These are phyloP conservation scores for Colletotrichum tamarilloi DNA, from an alignment of 2,329 filamentous ascomycete genomes.

Conservation along the genomic window DNA sequence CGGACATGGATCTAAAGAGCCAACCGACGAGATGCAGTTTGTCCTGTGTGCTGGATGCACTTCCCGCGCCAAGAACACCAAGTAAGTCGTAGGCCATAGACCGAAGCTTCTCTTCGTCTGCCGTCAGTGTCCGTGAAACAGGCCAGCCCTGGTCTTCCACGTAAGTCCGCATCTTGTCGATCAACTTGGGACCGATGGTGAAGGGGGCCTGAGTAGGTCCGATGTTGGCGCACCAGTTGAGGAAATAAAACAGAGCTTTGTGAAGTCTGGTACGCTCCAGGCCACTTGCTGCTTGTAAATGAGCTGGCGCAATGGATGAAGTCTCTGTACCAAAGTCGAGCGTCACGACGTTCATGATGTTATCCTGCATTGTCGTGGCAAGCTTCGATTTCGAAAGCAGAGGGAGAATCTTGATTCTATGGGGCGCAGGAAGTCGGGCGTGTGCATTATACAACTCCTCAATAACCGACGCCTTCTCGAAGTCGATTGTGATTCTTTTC, in stretches of 20 bases:
- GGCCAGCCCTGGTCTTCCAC: slow-evolving; percentile 89
- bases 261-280: slow-evolving; percentile 84
- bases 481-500: slow-evolving; percentile 79
- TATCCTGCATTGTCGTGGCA: slow-evolving; percentile 75
- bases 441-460: slow-evolving; percentile 78
- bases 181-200: slow-evolving; percentile 74
- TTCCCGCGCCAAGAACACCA: slow-evolving; percentile 79
- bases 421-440: slow-evolving; percentile 74
- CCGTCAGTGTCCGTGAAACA: slow-evolving; percentile 65
- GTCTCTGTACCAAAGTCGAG: slow-evolving; percentile 61
- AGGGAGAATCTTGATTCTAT: slow-evolving; percentile 81
- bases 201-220: slow-evolving; percentile 70
- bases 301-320: slow-evolving; percentile 36
- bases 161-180: slow-evolving; percentile 77
- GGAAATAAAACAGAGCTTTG: slow-evolving; percentile 84
- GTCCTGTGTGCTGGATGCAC: slow-evolving; percentile 65
- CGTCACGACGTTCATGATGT: slow-evolving; percentile 77
- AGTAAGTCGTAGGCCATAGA: slow-evolving; percentile 91
- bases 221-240: slow-evolving; percentile 86
- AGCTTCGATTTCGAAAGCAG: slow-evolving; percentile 81
- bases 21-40: slow-evolving; percentile 71
- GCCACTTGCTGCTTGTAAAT: slow-evolving; percentile 58
- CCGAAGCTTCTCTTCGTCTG: slow-evolving; percentile 67
- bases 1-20: slow-evolving; percentile 85
- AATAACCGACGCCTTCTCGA: slow-evolving; percentile 76